phyloP scores from a whole-genome alignment of 2,329 filamentous ascomycete genomes.

The Myriosclerotinia duriaeana region DNA sequence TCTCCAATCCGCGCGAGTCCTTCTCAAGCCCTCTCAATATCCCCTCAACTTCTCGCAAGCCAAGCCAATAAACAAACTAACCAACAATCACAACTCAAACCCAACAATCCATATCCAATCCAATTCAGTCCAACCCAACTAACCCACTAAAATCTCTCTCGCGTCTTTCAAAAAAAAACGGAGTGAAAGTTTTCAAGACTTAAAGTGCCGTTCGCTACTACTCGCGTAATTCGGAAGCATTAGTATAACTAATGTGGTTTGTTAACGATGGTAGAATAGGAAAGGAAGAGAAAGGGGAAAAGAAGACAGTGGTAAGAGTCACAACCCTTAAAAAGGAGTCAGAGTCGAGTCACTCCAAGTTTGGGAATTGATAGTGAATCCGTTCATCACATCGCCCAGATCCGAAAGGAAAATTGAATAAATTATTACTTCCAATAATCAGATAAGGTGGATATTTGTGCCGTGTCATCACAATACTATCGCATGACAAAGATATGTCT shows the following conservation, averaged over 20 bases:
- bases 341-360: background rate
- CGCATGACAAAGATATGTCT: background rate
- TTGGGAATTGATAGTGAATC: background rate
- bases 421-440: background rate
- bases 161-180: background rate
- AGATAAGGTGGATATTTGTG: background rate
- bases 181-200: background rate
- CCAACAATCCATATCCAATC: too few species aligned
- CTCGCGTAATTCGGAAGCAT: background rate
- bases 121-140: background rate
- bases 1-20: too few species aligned
- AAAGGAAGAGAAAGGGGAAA: background rate
- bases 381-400: background rate
- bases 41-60: too few species aligned
- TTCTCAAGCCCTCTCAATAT: too few species aligned
- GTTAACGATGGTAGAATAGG: background rate
- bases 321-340: background rate
- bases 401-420: background rate
- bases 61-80: too few species aligned
- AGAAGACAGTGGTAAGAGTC: background rate
- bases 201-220: too few species aligned
- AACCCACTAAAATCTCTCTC: too few species aligned
- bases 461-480: background rate
- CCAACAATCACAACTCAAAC: too few species aligned
- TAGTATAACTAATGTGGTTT: background rate